Evolutionary conservation across 2,329 filamentous ascomycete species (phyloP).

Genomic region (Xylaria sp.): DNA sequence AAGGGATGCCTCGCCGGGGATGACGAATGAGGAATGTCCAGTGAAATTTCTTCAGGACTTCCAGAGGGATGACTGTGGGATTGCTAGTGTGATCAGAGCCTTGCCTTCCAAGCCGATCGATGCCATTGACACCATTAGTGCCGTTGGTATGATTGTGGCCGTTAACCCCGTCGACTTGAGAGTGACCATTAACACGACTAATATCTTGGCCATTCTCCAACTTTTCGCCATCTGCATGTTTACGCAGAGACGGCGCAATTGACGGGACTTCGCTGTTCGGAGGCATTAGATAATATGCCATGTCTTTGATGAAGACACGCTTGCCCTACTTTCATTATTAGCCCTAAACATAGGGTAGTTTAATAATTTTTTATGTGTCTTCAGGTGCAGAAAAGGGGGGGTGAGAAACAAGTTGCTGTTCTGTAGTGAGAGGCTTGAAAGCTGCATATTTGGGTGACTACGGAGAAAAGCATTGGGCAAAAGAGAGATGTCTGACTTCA

Average conservation of each 20-base stretch:
- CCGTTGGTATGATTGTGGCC: slow-evolving; percentile 27
- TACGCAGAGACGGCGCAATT: slow-evolving; percentile 83
- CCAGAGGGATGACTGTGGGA: slow-evolving; percentile 83
- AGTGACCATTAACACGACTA: slow-evolving; percentile 21
- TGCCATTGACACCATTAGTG: slow-evolving; percentile 27
- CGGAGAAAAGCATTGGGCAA: neutral
- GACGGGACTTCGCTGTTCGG: slow-evolving; percentile 74
- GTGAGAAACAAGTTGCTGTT: neutral
- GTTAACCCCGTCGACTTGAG: slow-evolving; percentile 15
- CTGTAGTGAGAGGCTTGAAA: neutral
- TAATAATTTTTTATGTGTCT: neutral
- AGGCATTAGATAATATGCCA: slow-evolving; percentile 90
- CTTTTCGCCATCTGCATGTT: slow-evolving; percentile 53
- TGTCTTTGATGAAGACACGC: slow-evolving; percentile 98
- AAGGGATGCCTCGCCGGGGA: slow-evolving; percentile 90
- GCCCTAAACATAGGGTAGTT: slow-evolving; percentile 52
- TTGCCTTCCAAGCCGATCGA: slow-evolving; percentile 33
- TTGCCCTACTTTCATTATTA: slow-evolving; percentile 71
- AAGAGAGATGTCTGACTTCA: slow-evolving; percentile 68
- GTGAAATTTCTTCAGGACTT: slow-evolving; percentile 82
- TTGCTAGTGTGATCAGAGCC: slow-evolving; percentile 71
- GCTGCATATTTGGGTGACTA: neutral
- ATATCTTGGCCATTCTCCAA: slow-evolving; percentile 31
- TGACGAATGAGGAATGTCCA: slow-evolving; percentile 98
- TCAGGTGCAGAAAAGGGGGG: neutral